These are phyloP conservation scores for Echinochloa phyllopogon DNA, from an alignment of 176 grass and related monocot genomes.

Conservation along the genomic window DNA sequence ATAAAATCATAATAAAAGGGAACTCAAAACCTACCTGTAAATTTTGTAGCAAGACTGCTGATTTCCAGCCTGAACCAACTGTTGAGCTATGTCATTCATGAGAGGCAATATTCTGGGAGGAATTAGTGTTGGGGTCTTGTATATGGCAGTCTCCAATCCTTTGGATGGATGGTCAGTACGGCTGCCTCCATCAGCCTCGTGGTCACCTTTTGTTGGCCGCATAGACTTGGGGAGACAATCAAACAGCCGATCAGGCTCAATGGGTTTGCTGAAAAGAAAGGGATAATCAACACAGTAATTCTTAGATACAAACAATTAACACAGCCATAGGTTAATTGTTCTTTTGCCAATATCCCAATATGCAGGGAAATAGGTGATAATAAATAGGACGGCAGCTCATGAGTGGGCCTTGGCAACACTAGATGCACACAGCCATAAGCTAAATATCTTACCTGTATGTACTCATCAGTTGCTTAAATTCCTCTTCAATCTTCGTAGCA, in stretches of 20 bases:
- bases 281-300: background rate
- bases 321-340: no score
- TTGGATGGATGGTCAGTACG: slow-evolving; percentile 65
- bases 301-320: no score
- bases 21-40: slow-evolving; percentile 31
- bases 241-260: slow-evolving; percentile 82
- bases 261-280: slow-evolving; percentile 72
- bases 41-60: slow-evolving; percentile 64
- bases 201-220: slow-evolving; percentile 52
- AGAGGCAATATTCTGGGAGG: slow-evolving; percentile 82
- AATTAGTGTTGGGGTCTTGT: slow-evolving; percentile 76
- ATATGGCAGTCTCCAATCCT: slow-evolving; percentile 73
- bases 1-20: background rate
- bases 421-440: background rate
- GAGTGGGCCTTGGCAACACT: background rate
- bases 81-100: slow-evolving; percentile 90
- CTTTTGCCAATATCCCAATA: no score
- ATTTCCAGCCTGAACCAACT: slow-evolving; percentile 85
- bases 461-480: slow-evolving; percentile 79
- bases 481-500: slow-evolving; percentile 78
- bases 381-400: no score
- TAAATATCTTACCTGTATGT: slow-evolving; percentile 64
- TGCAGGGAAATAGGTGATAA: no score
- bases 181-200: slow-evolving; percentile 35
- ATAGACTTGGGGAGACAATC: slow-evolving; percentile 83